These are phyloP conservation scores for Boletus mariae DNA, from an alignment of 1,284 basidiomycete species.

Conservation along the genomic window DNA sequence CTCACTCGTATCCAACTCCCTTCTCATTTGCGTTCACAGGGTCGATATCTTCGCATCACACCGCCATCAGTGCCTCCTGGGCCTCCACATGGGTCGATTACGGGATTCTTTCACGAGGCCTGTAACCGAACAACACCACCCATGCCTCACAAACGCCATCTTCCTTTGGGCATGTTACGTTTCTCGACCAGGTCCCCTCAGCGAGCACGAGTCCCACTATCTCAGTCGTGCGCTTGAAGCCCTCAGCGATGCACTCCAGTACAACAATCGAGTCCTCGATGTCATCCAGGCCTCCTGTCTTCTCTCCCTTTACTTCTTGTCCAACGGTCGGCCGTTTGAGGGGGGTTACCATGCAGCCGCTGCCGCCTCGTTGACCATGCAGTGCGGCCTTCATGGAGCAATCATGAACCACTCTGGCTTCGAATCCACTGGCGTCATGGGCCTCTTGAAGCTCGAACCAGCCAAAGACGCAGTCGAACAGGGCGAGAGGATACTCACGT, in stretches of 20 bases:
- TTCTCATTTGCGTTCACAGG: slow-evolving; percentile 36
- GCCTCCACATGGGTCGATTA: slow-evolving; percentile 60
- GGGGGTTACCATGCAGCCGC: slow-evolving; percentile 70
- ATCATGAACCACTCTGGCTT: slow-evolving; percentile 38
- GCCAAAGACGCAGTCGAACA: slow-evolving; percentile 52
- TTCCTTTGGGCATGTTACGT: slow-evolving; percentile 79
- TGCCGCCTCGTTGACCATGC: slow-evolving; percentile 62
- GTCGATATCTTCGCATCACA: slow-evolving; percentile 74
- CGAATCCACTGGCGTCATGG: slow-evolving; percentile 33
- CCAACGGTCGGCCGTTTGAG: slow-evolving; percentile 68
- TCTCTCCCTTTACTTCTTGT: slow-evolving; percentile 67
- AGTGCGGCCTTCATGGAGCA: slow-evolving; percentile 58
- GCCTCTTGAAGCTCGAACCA: slow-evolving; percentile 52
- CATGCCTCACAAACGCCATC: slow-evolving; percentile 71
- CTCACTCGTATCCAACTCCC: slow-evolving; percentile 4
- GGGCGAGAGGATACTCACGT: slow-evolving; percentile 61
- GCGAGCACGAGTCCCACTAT: slow-evolving; percentile 66
- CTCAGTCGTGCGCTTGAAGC: slow-evolving; percentile 56
- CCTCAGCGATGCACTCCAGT: slow-evolving; percentile 56
- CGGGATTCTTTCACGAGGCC: slow-evolving; percentile 54
- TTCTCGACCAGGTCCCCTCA: slow-evolving; percentile 62
- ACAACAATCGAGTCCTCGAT: slow-evolving; percentile 55
- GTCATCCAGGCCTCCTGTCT: slow-evolving; percentile 71
- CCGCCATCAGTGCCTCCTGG: slow-evolving; percentile 67
- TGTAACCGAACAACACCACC: slow-evolving; percentile 58